Evolutionary conservation across 306 rosid genomes (phyloP), one percentile per base, ranked within the genome.

Genomic region (Astragalus glycyphyllos): DNA sequence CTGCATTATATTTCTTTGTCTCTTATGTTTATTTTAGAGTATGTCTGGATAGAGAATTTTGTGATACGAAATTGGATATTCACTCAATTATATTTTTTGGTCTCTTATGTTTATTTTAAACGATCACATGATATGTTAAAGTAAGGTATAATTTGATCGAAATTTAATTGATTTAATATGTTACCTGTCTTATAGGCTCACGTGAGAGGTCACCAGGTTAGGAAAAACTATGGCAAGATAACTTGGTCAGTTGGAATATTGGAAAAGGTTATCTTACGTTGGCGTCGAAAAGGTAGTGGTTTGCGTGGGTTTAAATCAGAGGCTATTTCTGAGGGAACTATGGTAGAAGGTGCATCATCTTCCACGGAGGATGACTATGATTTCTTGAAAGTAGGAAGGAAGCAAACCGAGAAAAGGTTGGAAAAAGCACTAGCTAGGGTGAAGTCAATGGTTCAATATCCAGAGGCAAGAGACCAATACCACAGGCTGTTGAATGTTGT

Each of bases 161-260:
- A 48, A 47, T 47, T 11, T 66, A 65, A 53, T 57, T 58, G n/a
- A 67, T 65, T 38, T 68, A 17, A 29, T 8, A 0, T 64, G 29
- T 84, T 61, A 79, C 69, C 16, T 34, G 53, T 13, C 29, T 40
- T 40, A 78, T 71, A 90, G 96, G 98, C 98, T 71, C 96, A 86
- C 63, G 96, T 88, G 44, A 86, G 98, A 85, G 96, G 98, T 44
- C 92, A 89, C 80, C 98, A 92, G 84, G 96, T 87, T 38, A 84
- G 98, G 84, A 92, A 86, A 70, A 86, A 73, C 65, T 47, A 79
- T 47, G 77, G 77, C 55, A 88, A 86, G 84, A 79, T 92, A 46
- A 42, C 78, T 37, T 90, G 98, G 98, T 80, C 98, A 0, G 96
- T 92, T 17, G 96, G 98, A 75, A 90, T 92, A n/a, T 8, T 90